Percentiles rank a stretch among this genome's conserved stretches.
Evolutionary conservation across 257 asterid species (phyloP).

Genomic region (Solanum bulbocastanum): DNA sequence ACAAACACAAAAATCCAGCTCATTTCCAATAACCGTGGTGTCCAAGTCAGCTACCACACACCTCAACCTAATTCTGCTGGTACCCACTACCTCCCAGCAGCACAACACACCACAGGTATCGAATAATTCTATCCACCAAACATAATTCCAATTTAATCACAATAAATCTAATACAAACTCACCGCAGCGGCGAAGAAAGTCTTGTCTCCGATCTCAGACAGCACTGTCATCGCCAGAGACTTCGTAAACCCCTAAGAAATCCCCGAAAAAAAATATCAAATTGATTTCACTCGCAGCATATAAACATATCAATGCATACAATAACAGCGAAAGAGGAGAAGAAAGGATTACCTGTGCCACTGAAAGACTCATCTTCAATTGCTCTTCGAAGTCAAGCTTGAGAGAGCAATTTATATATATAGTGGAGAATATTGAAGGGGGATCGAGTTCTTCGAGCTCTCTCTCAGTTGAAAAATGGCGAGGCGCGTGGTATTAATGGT

Average conservation of each 20-base stretch:
- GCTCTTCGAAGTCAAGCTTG: not conserved
- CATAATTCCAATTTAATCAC: not conserved
- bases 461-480: not conserved
- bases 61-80: not conserved
- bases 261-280: not conserved
- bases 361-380: constrained; percentile 22
- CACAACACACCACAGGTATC: not conserved
- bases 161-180: constrained; percentile 11
- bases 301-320: not conserved
- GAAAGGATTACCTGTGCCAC: constrained; percentile 24
- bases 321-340: not conserved
- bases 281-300: not conserved
- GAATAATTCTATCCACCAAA: not conserved
- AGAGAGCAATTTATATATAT: not conserved
- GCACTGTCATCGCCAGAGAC: constrained; percentile 89
- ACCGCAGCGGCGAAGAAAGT: constrained; percentile 96
- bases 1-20: not conserved
- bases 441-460: not conserved
- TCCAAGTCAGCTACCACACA: not conserved
- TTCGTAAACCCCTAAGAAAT: constrained; percentile 66
- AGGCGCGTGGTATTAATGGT: not conserved
- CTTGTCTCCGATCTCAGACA: constrained; percentile 93
- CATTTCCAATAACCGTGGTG: not conserved
- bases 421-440: not conserved
- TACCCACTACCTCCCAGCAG: not conserved